Evolutionary conservation across 176 grass and related monocot genomes (phyloP).

Genomic region (Puya raimondii): DNA sequence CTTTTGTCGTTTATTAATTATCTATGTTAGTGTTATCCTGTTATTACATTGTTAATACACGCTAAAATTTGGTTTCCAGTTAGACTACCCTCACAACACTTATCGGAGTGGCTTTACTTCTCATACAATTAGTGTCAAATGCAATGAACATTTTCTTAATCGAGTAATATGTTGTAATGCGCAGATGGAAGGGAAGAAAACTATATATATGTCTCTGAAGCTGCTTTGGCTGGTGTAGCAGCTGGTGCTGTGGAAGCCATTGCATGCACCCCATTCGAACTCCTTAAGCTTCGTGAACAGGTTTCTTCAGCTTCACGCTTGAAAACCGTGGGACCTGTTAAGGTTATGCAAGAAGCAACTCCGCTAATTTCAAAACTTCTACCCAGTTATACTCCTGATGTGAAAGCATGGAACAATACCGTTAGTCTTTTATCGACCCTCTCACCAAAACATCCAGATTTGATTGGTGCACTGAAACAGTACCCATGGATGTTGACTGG

Average conservation of each 20-base stretch:
- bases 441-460: constrained; percentile 48
- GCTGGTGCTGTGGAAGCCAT: constrained; percentile 61
- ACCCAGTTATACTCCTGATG: constrained; percentile 55
- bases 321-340: constrained; percentile 24
- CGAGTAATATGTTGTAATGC: background rate
- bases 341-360: constrained; percentile 28
- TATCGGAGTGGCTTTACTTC: background rate
- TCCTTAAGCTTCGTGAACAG: constrained; percentile 70
- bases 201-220: constrained; percentile 73
- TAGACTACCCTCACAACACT: background rate
- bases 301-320: constrained; percentile 49
- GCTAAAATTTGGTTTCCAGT: background rate
- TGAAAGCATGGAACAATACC: constrained; percentile 50
- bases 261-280: constrained; percentile 75
- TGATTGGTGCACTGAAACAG: constrained; percentile 63
- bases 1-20: background rate
- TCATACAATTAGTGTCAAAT: background rate
- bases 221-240: constrained; percentile 69
- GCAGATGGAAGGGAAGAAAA: constrained; percentile 81
- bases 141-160: background rate
- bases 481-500: constrained; percentile 93
- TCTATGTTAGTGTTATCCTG: background rate
- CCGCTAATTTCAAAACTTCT: constrained; percentile 59
- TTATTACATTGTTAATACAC: background rate
- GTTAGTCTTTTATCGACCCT: constrained; percentile 67